phyloP scores from a whole-genome alignment of 305 asterid genomes.

The Fraxinus sp. region DNA sequence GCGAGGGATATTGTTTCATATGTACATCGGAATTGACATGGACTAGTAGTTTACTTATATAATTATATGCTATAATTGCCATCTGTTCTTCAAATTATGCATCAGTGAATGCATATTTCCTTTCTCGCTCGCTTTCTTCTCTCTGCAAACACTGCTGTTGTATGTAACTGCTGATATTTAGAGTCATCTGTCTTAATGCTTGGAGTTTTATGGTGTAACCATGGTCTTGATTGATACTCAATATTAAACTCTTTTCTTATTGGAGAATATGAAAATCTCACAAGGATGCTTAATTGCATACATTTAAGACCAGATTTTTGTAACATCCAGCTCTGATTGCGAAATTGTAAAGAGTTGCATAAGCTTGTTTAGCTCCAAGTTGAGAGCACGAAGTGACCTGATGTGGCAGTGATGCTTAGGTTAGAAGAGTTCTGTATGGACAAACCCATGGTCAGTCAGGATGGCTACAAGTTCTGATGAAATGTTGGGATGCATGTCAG shows the following conservation, averaged over 20 bases:
- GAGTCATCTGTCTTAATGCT: not conserved
- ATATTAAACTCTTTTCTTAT: not conserved
- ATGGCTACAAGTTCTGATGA: not conserved
- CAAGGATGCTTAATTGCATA: not conserved
- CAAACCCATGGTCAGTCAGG: not conserved
- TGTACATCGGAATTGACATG: constrained; percentile 39
- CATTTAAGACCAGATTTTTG: not conserved
- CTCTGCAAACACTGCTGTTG: not conserved
- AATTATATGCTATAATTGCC: not conserved
- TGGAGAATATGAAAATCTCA: not conserved
- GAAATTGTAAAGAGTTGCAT: not conserved
- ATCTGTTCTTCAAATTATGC: not conserved
- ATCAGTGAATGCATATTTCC: not conserved
- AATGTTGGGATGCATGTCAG: not conserved
- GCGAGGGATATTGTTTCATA: constrained; percentile 42
- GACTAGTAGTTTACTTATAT: not conserved
- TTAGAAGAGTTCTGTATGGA: not conserved
- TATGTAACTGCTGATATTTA: not conserved
- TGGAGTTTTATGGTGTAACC: not conserved
- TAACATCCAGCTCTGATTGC: not conserved
- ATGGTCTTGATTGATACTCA: not conserved
- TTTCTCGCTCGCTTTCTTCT: not conserved
- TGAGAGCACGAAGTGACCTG: not conserved
- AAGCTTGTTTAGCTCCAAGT: not conserved
- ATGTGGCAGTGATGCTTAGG: not conserved